These are phyloP conservation scores for Bertia moriformis DNA, from an alignment of 2,329 filamentous ascomycete genomes.

Conservation along the genomic window DNA sequence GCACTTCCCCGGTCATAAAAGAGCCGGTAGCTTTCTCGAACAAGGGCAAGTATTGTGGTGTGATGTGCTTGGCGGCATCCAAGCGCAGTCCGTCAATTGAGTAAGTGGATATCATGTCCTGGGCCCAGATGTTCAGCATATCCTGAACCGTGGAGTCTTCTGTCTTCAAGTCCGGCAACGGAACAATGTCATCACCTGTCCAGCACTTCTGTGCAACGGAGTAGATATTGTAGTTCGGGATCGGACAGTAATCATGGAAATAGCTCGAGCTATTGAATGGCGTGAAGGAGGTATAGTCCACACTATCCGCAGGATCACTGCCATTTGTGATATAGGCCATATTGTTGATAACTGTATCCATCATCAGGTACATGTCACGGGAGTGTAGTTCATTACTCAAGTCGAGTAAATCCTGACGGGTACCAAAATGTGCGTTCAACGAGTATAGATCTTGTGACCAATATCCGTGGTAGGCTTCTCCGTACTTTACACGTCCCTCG, in stretches of 20 bases:
- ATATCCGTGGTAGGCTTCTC: conserved; percentile 38
- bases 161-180: conserved; percentile 25
- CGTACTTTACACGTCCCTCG: conserved; percentile 14
- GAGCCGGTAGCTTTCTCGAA: conserved; percentile 21
- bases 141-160: conserved; percentile 19
- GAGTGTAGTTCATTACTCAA: conserved; percentile 38
- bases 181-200: conserved; percentile 24
- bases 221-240: background rate
- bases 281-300: background rate
- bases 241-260: background rate
- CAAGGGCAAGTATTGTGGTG: conserved; percentile 20
- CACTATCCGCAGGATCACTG: background rate
- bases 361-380: conserved; percentile 25
- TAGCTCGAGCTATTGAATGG: background rate
- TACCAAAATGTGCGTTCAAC: conserved; percentile 44
- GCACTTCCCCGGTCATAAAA: conserved; percentile 29
- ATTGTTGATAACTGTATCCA: conserved; percentile 1
- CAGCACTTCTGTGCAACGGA: conserved; percentile 15
- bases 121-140: conserved; percentile 21
- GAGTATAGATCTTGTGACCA: conserved; percentile 33
- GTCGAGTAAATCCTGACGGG: conserved; percentile 38
- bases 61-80: conserved; percentile 29
- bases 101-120: conserved; percentile 23
- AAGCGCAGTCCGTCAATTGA: conserved; percentile 30
- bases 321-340: conserved; percentile 1